Conservation (phyloP, 2,329 filamentous ascomycete species). For the Fusarium dimerum region DNA sequence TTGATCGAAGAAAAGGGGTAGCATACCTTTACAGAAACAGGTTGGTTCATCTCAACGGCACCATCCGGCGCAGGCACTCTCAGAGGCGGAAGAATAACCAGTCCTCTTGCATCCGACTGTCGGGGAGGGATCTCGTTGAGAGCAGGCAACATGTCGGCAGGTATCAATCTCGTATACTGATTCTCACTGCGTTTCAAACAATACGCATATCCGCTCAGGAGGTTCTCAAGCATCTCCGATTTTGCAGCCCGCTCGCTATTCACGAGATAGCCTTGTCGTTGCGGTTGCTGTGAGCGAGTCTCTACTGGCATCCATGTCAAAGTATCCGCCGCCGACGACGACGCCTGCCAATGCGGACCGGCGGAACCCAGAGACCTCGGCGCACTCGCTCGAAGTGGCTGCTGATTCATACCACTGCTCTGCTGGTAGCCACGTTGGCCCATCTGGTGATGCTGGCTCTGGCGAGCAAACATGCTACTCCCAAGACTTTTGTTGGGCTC, state of each 20-base stretch:
- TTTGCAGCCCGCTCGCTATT: neutral
- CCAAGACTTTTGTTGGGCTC: neutral
- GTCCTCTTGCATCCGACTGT: constrained; percentile 41
- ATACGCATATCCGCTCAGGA: constrained; percentile 43
- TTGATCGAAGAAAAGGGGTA: neutral
- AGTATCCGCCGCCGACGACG: neutral
- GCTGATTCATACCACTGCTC: neutral
- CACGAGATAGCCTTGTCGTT: neutral
- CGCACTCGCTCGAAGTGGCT: neutral
- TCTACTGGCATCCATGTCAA: neutral
- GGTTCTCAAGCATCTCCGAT: neutral
- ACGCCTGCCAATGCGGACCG: neutral
- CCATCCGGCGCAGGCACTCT: constrained; percentile 39
- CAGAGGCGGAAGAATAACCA: constrained; percentile 50
- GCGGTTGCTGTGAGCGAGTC: neutral
- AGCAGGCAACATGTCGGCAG: constrained; percentile 53
- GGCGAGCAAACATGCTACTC: neutral
- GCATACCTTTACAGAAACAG: constrained; percentile 43
- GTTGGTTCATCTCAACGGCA: constrained; percentile 39
- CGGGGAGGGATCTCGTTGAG: constrained; percentile 45
- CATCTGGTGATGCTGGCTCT: too few species aligned
- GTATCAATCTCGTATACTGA: constrained; percentile 54
- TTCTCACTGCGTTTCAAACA: constrained; percentile 56
- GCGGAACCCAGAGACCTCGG: neutral
- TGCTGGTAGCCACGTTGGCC: neutral